Evolutionary conservation across 768 basidiomycete species (phyloP), one percentile per base, ranked within the genome.

Genomic region (Scleroderma bovista): DNA sequence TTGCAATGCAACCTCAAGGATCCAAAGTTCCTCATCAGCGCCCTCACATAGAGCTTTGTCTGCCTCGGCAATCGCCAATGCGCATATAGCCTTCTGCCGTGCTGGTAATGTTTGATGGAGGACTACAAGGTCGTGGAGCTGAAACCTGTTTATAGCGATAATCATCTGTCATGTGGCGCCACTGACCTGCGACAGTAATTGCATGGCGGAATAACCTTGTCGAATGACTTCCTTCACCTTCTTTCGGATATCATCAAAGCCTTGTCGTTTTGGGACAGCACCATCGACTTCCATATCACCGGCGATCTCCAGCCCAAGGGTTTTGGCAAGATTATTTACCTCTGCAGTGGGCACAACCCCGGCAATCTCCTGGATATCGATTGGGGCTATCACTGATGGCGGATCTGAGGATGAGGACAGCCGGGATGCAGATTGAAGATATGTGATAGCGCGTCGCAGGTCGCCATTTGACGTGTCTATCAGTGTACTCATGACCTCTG

Each of bases 41-140:
- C 96, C 96, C 55, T 98, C 95, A 57, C 88, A 91, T 20, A 99
- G 71, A 0, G 90, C 91, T 66, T 98, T 98, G 69, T 99, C 96
- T 23, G 91, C 92, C 65, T 96, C 93, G 3, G 92, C 96, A 55
- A 99, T 85, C 3, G 81, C 81, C 17, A 96, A 73, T 3, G 88
- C 89, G 52, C 88, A 87, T 26, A 69, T 68, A 12, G 89, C 80
- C 64, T 98, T 98, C 52, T 90, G 86, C 22, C 82, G 78, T 19
- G 86, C 81, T 15, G 82, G 80, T 46, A 99, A 69, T 1, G 83
- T 83, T 5, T 88, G 88, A 66, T 97, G 84, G n/a, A 80, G 73
- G 37, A 94, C 75, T 48, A 97, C 76, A 19, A 91, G 72, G 60
- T 98, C 95, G 63, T 99, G 96, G 22, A 98, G 67, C 96, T 99